These are phyloP conservation scores for Erodium chrysanthum DNA, from an alignment of 441 rosid species.

Conservation along the genomic window DNA sequence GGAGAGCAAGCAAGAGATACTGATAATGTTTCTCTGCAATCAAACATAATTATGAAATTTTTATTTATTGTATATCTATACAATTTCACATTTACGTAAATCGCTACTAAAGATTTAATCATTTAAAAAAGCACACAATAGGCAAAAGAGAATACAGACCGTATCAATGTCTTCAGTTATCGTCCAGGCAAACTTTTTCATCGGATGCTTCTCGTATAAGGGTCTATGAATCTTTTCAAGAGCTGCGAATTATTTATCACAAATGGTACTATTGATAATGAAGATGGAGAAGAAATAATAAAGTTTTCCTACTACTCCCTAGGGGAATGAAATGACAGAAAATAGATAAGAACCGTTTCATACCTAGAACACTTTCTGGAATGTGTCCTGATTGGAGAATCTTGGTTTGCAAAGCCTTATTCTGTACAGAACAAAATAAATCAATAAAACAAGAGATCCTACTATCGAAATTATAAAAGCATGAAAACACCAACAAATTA, in stretches of 20 bases:
- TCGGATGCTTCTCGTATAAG: constrained; percentile 86
- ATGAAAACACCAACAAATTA: constrained; percentile 6
- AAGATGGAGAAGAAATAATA: background rate
- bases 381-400: constrained; percentile 58
- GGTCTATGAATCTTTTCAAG: constrained; percentile 84
- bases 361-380: constrained; percentile 69
- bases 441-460: background rate
- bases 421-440: constrained; percentile 31
- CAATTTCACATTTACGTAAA: background rate
- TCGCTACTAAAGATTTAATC: background rate
- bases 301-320: constrained; percentile 10
- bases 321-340: constrained; percentile 4
- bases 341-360: constrained; percentile 14
- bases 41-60: constrained; percentile 2
- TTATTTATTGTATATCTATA: background rate
- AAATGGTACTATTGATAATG: constrained; percentile 10
- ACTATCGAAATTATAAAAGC: constrained; percentile 2
- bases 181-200: constrained; percentile 89
- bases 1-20: background rate
- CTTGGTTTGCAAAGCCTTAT: constrained; percentile 49
- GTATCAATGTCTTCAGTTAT: constrained; percentile 75
- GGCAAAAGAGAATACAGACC: constrained; percentile 34
- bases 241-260: constrained; percentile 40
- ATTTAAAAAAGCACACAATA: background rate
- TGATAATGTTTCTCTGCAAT: background rate